Conservation (phyloP, 176 grass and related monocot genomes). For the bread wheat (Triticum aestivum) region DNA sequence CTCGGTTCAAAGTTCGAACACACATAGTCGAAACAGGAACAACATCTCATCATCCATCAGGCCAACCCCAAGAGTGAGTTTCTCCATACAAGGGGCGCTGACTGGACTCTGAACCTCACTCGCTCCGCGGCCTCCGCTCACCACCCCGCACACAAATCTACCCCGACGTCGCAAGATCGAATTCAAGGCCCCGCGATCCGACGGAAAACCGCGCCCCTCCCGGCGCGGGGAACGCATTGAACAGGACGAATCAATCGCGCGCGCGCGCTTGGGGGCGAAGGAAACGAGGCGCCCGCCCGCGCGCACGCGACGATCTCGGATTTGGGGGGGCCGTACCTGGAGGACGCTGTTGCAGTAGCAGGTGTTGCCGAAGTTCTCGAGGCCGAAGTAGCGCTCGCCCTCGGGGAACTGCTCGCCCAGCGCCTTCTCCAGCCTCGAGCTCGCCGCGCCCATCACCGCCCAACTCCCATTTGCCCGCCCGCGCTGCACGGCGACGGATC, state of each 20-base stretch:
- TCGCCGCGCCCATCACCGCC: conserved; percentile 88
- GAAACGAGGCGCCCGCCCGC: too few relatives aligned
- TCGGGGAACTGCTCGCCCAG: conserved; percentile 97
- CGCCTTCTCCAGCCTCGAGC: conserved; percentile 96
- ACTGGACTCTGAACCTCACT: not conserved
- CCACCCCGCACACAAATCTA: conserved; percentile 6
- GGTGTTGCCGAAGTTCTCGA: conserved; percentile 98
- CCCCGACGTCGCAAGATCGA: not conserved
- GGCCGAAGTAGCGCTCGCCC: conserved; percentile 96
- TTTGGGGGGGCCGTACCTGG: conserved; percentile 41
- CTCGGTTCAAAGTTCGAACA: not conserved
- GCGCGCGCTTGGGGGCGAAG: too few relatives aligned
- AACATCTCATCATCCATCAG: not conserved
- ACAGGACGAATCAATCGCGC: not conserved
- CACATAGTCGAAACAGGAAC: not conserved
- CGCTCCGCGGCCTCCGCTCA: too few relatives aligned
- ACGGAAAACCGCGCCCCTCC: not conserved
- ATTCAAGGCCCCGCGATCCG: conserved; percentile 24
- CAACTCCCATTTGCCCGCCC: conserved; percentile 41
- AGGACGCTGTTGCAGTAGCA: conserved; percentile 99
- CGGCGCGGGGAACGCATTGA: not conserved
- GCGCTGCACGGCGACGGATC: not conserved
- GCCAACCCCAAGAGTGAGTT: not conserved
- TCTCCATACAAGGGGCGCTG: not conserved
- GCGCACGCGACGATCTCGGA: not conserved